Evolutionary conservation across 768 basidiomycete genomes (phyloP).

Genomic region (Strobilomyces echinocephalus): DNA sequence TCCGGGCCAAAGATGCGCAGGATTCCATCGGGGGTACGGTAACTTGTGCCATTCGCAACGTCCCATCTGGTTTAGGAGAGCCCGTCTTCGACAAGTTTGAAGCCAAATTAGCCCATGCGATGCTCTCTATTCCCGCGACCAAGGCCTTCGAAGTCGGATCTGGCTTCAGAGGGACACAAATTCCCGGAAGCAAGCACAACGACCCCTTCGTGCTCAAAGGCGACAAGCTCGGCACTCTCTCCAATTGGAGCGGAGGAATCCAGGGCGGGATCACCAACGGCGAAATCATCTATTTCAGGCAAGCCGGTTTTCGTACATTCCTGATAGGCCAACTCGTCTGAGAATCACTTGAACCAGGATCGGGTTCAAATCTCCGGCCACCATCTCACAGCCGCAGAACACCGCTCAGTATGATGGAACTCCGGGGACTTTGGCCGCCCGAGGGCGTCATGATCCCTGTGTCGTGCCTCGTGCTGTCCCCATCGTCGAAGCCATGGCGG

Average conservation of each 20-base stretch:
- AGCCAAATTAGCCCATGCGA: slow-evolving; percentile 91
- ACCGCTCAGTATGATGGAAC: slow-evolving; percentile 95
- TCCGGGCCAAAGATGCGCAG: slow-evolving; percentile 81
- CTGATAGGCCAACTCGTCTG: slow-evolving; percentile 2
- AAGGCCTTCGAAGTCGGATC: slow-evolving; percentile 98
- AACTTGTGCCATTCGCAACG: slow-evolving; percentile 90
- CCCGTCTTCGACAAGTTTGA: slow-evolving; percentile 99
- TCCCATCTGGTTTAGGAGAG: slow-evolving; percentile 90
- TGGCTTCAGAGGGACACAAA: slow-evolving; percentile 91
- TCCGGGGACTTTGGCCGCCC: slow-evolving; percentile 78
- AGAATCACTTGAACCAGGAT: slow-evolving; percentile 48
- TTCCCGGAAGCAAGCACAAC: slow-evolving; percentile 91
- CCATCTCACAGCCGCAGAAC: slow-evolving; percentile 86
- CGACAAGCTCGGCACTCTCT: slow-evolving; percentile 74
- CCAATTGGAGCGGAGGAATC: slow-evolving; percentile 96
- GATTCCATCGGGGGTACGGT: slow-evolving; percentile 99
- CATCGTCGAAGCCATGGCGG: slow-evolving; percentile 98
- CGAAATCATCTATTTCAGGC: slow-evolving; percentile 97
- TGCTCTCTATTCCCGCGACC: slow-evolving; percentile 98
- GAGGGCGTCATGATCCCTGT: slow-evolving; percentile 95
- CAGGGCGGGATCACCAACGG: slow-evolving; percentile 98
- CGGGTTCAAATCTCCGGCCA: slow-evolving; percentile 98
- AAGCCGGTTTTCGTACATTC: slow-evolving; percentile 18
- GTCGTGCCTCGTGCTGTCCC: slow-evolving; percentile 96
- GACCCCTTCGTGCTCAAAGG: slow-evolving; percentile 73